These are phyloP conservation scores for Kockovaella imperatae DNA, from an alignment of 768 basidiomycete genomes.

Conservation along the genomic window DNA sequence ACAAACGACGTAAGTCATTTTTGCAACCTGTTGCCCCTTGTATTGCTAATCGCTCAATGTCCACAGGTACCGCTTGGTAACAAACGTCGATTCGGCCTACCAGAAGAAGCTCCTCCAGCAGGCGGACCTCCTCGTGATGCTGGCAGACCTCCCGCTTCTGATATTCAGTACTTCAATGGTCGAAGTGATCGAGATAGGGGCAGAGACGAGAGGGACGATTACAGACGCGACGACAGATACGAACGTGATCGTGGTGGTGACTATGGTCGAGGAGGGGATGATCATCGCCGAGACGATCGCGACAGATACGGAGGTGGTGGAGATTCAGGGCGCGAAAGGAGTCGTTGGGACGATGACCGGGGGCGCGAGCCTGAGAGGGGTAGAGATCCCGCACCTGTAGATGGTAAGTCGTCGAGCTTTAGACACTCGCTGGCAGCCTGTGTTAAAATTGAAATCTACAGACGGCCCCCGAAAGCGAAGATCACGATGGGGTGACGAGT, in stretches of 20 bases:
- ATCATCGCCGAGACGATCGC: conserved; percentile 10
- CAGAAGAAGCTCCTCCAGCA: conserved; percentile 71
- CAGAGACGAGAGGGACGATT: conserved; percentile 15
- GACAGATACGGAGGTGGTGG: conserved; percentile 9
- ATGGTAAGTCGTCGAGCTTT: conserved; percentile 57
- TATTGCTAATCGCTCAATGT: conserved; percentile 28
- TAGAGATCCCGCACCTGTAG: conserved; percentile 49
- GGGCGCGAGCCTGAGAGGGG: conserved; percentile 12
- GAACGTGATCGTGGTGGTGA: no score
- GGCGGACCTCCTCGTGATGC: conserved; percentile 60
- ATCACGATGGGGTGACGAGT: conserved; percentile 95
- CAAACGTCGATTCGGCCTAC: conserved; percentile 82
- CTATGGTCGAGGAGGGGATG: conserved; percentile 16
- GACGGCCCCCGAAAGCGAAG: conserved; percentile 88
- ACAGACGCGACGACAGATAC: no score
- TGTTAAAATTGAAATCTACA: no score
- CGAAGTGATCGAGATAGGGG: conserved; percentile 60
- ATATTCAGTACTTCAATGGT: conserved; percentile 35
- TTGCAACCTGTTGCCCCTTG: neutral
- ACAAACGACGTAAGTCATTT: conserved; percentile 69
- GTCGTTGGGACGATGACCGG: conserved; percentile 14
- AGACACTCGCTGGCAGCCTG: no score
- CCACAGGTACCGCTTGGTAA: conserved; percentile 65
- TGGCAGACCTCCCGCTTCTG: conserved; percentile 16
- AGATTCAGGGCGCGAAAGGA: conserved; percentile 14